Percentiles rank a stretch among this genome's conserved stretches.
Evolutionary conservation across 495 filamentous ascomycete genomes (phyloP).

Genomic region (Penicillium desertorum): DNA sequence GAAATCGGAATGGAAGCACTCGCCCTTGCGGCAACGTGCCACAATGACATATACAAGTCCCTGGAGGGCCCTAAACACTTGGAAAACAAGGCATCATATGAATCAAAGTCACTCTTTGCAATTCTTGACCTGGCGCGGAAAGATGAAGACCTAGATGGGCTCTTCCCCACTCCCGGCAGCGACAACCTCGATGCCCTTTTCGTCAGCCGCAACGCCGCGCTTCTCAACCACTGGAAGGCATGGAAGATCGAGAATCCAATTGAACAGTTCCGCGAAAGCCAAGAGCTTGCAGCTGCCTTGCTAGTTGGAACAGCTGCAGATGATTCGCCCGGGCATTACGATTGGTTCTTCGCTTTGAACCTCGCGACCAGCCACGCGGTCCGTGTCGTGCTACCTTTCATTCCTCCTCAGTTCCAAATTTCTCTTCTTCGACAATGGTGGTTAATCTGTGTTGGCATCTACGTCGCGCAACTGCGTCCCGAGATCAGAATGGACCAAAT

Average conservation of each 20-base stretch:
- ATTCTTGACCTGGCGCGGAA: constrained; percentile 59
- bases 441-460: constrained; percentile 75
- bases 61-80: constrained; percentile 69
- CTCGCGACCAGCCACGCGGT: constrained; percentile 86
- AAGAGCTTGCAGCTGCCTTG: constrained; percentile 71
- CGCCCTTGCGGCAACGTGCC: constrained; percentile 64
- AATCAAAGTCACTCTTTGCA: constrained; percentile 58
- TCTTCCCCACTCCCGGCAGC: constrained; percentile 58
- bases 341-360: constrained; percentile 82
- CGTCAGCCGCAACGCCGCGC: constrained; percentile 60
- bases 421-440: constrained; percentile 81
- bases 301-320: constrained; percentile 58
- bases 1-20: constrained; percentile 86
- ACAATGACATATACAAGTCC: constrained; percentile 76
- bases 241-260: constrained; percentile 66
- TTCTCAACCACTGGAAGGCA: constrained; percentile 86
- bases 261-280: constrained; percentile 73
- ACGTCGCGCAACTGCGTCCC: constrained; percentile 72
- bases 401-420: constrained; percentile 71
- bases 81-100: constrained; percentile 46
- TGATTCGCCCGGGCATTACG: constrained; percentile 50
- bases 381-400: constrained; percentile 74
- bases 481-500: constrained; percentile 65
- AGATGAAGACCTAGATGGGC: constrained; percentile 52
- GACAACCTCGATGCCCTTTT: constrained; percentile 69